A percentile compares a stretch with the other conserved stretches of the same genome.
Evolutionary conservation across 352 stramenopile genomes (phyloP).

Genomic region (Phytopythium vexans): DNA sequence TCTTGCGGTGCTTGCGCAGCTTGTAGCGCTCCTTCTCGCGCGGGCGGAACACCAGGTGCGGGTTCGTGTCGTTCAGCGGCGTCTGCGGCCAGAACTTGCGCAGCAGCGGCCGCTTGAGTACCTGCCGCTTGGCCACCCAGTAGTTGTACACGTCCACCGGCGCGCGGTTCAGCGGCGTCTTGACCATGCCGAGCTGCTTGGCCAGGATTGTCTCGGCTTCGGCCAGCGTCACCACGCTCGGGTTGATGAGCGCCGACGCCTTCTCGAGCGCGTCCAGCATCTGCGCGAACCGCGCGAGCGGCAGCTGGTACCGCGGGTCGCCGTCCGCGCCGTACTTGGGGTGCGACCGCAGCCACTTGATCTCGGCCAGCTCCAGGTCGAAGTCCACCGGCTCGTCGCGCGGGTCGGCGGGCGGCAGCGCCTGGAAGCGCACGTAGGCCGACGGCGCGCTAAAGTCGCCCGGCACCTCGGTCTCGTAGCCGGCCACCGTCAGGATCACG

Average conservation of each 20-base stretch:
- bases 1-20: conserved; percentile 94
- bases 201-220: conserved; percentile 75
- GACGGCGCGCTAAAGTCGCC: conserved; percentile 71
- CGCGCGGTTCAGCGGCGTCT: conserved; percentile 63
- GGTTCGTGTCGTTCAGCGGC: conserved; percentile 96
- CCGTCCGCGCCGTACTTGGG: conserved; percentile 80
- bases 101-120: conserved; percentile 91
- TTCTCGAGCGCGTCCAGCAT: conserved; percentile 90
- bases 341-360: conserved; percentile 84
- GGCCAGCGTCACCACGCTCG: conserved; percentile 64
- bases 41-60: conserved; percentile 97
- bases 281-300: conserved; percentile 53
- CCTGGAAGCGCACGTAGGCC: conserved; percentile 83
- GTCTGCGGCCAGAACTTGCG: conserved; percentile 96
- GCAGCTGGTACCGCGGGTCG: conserved; percentile 78
- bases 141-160: conserved; percentile 92
- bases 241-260: conserved; percentile 74
- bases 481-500: conserved; percentile 61
- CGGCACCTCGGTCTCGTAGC: conserved; percentile 65
- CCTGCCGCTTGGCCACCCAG: conserved; percentile 93
- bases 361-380: conserved; percentile 80
- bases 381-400: conserved; percentile 62
- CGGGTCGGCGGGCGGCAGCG: conserved; percentile 34
- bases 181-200: conserved; percentile 57
- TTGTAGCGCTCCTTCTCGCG: conserved; percentile 98